phyloP scores from a whole-genome alignment of 2,329 filamentous ascomycete genomes.

The Bipolaris sorokiniana region DNA sequence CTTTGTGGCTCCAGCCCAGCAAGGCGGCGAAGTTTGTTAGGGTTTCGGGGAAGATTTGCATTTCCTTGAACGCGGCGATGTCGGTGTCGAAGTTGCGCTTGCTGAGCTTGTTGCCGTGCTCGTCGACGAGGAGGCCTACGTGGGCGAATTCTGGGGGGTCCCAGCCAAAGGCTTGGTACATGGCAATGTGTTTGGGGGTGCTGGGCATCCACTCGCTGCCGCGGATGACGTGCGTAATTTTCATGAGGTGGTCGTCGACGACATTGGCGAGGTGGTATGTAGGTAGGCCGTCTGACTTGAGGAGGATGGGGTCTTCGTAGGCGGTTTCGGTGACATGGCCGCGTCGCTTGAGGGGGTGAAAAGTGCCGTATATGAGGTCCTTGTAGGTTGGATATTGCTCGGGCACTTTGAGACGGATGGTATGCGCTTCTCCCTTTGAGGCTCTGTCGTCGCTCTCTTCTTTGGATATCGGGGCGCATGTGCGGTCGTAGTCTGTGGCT shows the following conservation, averaged over 20 bases:
- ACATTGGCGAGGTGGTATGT: slow-evolving; percentile 99
- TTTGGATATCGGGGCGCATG: slow-evolving; percentile 70
- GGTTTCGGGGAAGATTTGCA: slow-evolving; percentile 67
- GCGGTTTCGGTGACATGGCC: slow-evolving; percentile 53
- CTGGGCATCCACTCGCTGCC: slow-evolving; percentile 97
- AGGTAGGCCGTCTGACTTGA: slow-evolving; percentile 90
- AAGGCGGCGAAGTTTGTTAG: slow-evolving; percentile 84
- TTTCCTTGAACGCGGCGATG: slow-evolving; percentile 62
- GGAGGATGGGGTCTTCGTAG: slow-evolving; percentile 83
- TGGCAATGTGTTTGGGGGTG: slow-evolving; percentile 75
- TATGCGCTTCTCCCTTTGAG: slow-evolving; percentile 70
- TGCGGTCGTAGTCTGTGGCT: slow-evolving; percentile 70
- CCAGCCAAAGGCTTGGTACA: slow-evolving; percentile 59
- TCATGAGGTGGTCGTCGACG: slow-evolving; percentile 93
- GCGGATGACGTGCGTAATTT: slow-evolving; percentile 93
- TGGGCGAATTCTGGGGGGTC: slow-evolving; percentile 56
- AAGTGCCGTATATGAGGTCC: slow-evolving; percentile 78
- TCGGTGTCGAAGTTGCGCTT: slow-evolving; percentile 78
- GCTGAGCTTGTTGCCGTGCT: slow-evolving; percentile 64
- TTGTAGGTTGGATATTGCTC: slow-evolving; percentile 67
- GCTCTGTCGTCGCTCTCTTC: slow-evolving; percentile 75
- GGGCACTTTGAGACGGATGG: slow-evolving; percentile 75
- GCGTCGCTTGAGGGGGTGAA: slow-evolving; percentile 40
- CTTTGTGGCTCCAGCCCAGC: slow-evolving; percentile 78
- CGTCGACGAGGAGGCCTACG: slow-evolving; percentile 57